phyloP scores from a whole-genome alignment of 1,139 yeast genomes.

The Wickerhamiella infanticola region DNA sequence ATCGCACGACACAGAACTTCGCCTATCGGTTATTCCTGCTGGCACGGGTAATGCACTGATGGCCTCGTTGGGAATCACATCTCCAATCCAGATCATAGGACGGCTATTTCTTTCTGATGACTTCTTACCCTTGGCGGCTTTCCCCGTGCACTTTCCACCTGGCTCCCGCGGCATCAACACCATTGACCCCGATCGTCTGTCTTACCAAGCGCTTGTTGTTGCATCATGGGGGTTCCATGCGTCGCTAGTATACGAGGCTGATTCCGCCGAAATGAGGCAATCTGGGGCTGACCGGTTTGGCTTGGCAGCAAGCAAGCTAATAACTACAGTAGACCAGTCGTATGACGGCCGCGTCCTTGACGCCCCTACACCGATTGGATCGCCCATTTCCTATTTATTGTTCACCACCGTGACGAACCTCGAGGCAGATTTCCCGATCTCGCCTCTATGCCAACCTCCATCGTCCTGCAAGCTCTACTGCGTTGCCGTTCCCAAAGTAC shows the following conservation, averaged over 20 bases:
- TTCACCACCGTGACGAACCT: slow-evolving; percentile 46
- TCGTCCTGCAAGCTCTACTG: slow-evolving; percentile 35
- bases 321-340: slow-evolving; percentile 34
- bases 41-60: slow-evolving; percentile 85
- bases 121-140: slow-evolving; percentile 35
- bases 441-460: slow-evolving; percentile 48
- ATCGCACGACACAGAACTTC: slow-evolving; percentile 9
- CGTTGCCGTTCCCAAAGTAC: slow-evolving; percentile 36
- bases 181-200: slow-evolving; percentile 9
- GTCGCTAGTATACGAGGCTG: slow-evolving; percentile 65
- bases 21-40: slow-evolving; percentile 46
- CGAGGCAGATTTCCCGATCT: slow-evolving; percentile 55
- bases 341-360: slow-evolving; percentile 31
- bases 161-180: slow-evolving; percentile 16
- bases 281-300: slow-evolving; percentile 54
- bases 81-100: slow-evolving; percentile 29
- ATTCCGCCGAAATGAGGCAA: slow-evolving; percentile 47
- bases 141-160: slow-evolving; percentile 38
- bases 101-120: slow-evolving; percentile 26
- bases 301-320: slow-evolving; percentile 42
- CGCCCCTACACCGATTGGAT: slow-evolving; percentile 14
- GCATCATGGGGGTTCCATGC: slow-evolving; percentile 83
- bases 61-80: slow-evolving; percentile 38
- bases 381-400: slow-evolving; percentile 52
- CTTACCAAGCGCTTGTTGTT: slow-evolving; percentile 44